Evolutionary conservation across 1,284 basidiomycete genomes (phyloP), one percentile per base, ranked within the genome.

Genomic region (Takashimella koratensis): DNA sequence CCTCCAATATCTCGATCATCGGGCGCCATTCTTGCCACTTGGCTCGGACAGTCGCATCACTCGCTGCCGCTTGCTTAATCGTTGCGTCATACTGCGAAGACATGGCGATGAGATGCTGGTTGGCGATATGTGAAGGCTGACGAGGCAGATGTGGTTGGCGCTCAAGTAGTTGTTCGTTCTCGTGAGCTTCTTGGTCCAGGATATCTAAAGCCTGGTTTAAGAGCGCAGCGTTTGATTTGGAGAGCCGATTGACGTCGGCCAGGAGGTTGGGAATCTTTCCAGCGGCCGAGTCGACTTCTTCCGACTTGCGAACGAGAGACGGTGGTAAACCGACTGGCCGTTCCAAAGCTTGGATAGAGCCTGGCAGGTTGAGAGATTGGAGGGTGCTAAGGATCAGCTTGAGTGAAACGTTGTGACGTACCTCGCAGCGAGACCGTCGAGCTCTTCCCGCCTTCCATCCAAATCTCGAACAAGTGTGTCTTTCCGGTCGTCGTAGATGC

Each of bases 21-120:
- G 80, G 78, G 62, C 86, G 85, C 90, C 90, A 94, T 63, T 92
- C 84, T 45, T 86, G 85, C 87, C 89, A 96, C 71, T 93, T 92
- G 52, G 80, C 75, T 26, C 85, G 77, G 0, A 96, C 86, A 4
- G 83, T 79, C 40, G 81, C 83, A 67, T 96, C 91, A 63, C 88
- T 91, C 27, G 81, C 79, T 1, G 79, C 78, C 0, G 91, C 92
- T 59, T 87, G 82, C 2, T 80, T 79, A 11, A 96, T 78, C n/a
- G 91, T 85, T 19, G 70, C 76, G 12, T 85, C 82, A 64, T 91
- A 92, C 52, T 85, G 81, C 49, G 81, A 77, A 21, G 86, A 85
- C 63, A 88, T 88, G 55, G 80, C 79, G 13, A 85, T 81, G 2
- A 95, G 79, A 23, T 86, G 83, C 16, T 76, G 72, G 63, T 94